A percentile compares a stretch with the other conserved stretches of the same genome.
Evolutionary conservation across 805 yeast species (phyloP).

Genomic region (Pichia californica): DNA sequence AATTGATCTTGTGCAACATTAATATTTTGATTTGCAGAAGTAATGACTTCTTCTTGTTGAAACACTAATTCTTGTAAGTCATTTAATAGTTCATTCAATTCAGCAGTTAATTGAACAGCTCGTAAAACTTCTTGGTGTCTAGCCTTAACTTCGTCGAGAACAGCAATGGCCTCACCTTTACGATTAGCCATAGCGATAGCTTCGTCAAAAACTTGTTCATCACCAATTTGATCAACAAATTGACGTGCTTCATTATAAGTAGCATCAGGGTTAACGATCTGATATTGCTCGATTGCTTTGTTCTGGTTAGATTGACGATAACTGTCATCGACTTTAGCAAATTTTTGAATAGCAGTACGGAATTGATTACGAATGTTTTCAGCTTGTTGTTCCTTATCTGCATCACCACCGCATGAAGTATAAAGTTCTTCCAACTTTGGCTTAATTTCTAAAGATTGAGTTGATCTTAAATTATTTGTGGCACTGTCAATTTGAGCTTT

Average conservation of each 20-base stretch:
- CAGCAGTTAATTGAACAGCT: conserved; percentile 93
- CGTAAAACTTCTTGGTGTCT: conserved; percentile 93
- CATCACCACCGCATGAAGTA: conserved; percentile 60
- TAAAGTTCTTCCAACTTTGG: conserved; percentile 71
- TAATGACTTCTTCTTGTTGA: conserved; percentile 87
- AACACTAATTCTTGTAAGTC: conserved; percentile 96
- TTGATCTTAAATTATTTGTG: conserved; percentile 69
- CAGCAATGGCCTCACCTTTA: conserved; percentile 93
- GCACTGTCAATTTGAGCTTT: conserved; percentile 73
- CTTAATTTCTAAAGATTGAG: conserved; percentile 66
- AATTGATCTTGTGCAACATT: conserved; percentile 81
- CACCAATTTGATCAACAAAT: conserved; percentile 77
- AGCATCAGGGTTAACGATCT: conserved; percentile 82
- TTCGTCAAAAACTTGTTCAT: conserved; percentile 90
- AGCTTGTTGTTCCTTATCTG: conserved; percentile 83
- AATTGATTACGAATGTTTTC: conserved; percentile 82
- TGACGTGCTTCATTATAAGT: conserved; percentile 77
- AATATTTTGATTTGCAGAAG: conserved; percentile 75
- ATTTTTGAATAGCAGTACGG: conserved; percentile 78
- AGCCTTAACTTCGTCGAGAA: conserved; percentile 89
- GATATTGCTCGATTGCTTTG: conserved; percentile 90
- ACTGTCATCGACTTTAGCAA: conserved; percentile 78
- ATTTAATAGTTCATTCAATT: conserved; percentile 86
- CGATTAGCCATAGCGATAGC: conserved; percentile 82
- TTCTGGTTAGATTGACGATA: conserved; percentile 78